Evolutionary conservation across 345 rosid species (phyloP), one percentile per base, ranked within the genome.

Genomic region (Citrus inodora): DNA sequence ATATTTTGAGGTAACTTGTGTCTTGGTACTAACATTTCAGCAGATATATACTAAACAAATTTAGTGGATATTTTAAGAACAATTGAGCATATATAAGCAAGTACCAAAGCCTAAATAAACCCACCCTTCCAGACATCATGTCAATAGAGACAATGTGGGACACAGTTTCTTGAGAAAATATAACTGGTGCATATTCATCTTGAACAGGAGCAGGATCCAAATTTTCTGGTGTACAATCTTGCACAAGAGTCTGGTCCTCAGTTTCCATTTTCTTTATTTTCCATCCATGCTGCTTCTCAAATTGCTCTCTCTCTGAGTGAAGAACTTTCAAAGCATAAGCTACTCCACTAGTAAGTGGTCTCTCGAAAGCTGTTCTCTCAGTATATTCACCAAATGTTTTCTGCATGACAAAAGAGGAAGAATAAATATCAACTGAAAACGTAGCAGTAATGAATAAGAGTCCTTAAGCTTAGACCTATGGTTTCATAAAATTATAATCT

Each of bases 261-360:
- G 88, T 81, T 82, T 89, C 98, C 99, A 96, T 96, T 89, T 94
- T 90, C 92, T 89, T 96, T 81, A 96, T 94, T 28, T 83, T 81
- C 96, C 97, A 92, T 61, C 88, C 88, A 75, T 87, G 94, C 81
- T 81, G 88, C 79, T 88, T 90, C 86, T 96, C 99, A 83, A 96
- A 92, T 22, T 88, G 88, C 82, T 88, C 89, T 81, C 98, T 95
- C 82, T 89, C 88, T 17, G 93, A 89, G 83, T 95, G 97, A 79
- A 80, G 81, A 79, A 95, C 97, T 91, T 91, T 95, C 84, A 92
- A 83, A 83, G 99, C 99, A 85, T 95, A 95, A 51, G 99, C 97
- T 79, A 95, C 99, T 61, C 99, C 99, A 83, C 99, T 95, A 0
- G 99, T 95, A 77, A 95, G 97, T 32, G 99, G 99, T 85, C 99